A percentile compares a stretch with the other conserved stretches of the same genome.
Conservation (phyloP, 2,329 filamentous ascomycete genomes). For the Fusarium robinianum region DNA sequence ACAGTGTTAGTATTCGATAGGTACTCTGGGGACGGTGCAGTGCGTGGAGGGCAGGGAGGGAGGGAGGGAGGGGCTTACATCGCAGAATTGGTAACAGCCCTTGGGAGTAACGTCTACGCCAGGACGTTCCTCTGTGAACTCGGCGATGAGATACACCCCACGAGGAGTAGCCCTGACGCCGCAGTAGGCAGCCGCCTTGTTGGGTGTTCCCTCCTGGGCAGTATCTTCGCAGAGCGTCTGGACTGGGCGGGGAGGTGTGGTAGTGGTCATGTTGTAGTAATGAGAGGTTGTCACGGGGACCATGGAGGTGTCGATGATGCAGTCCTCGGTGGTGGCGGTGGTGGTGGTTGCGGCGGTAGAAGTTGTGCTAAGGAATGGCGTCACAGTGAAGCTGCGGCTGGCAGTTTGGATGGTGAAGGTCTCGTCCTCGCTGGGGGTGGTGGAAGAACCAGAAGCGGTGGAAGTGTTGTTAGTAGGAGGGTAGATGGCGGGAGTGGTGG, state of each 20-base stretch:
- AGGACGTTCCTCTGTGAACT: conserved; percentile 43
- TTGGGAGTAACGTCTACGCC: conserved; percentile 43
- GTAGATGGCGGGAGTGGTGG: conserved; percentile 4
- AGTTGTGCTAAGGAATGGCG: conserved; percentile 7
- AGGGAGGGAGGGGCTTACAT: conserved; percentile 32
- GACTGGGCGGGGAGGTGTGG: conserved; percentile 27
- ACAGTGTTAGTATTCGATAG: not conserved
- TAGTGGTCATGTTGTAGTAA: conserved; percentile 31
- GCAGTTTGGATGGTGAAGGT: conserved; percentile 2
- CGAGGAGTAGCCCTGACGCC: conserved; percentile 45
- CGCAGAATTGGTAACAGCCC: conserved; percentile 50
- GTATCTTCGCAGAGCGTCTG: conserved; percentile 39
- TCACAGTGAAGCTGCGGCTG: conserved; percentile 10
- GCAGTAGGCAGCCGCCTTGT: conserved; percentile 41
- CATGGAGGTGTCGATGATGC: conserved; percentile 43
- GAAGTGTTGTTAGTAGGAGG: not conserved
- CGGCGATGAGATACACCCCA: conserved; percentile 45
- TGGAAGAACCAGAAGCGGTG: not conserved
- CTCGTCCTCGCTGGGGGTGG: too few relatives aligned
- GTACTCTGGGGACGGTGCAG: too few relatives aligned
- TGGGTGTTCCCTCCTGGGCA: conserved; percentile 39
- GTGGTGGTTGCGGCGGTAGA: conserved; percentile 6
- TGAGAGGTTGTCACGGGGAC: conserved; percentile 37
- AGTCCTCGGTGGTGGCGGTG: conserved; percentile 17
- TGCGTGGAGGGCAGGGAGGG: not conserved